These are phyloP conservation scores for Penicillium bialowiezense DNA, from an alignment of 495 filamentous ascomycete species.

Conservation along the genomic window DNA sequence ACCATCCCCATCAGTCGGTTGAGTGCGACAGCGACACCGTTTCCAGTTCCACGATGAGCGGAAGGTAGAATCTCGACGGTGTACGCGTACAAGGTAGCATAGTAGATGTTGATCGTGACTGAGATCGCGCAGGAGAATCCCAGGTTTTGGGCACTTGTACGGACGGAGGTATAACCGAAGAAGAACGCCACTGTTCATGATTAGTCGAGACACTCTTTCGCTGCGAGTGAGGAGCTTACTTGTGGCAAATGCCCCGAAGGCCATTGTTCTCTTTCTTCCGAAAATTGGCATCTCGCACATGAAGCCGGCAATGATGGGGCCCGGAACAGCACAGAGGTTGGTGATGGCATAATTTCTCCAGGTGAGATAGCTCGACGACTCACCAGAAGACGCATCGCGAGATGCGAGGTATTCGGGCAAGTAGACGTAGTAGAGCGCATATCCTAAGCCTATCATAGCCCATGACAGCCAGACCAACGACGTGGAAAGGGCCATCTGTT, in stretches of 20 bases:
- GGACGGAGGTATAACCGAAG: constrained; percentile 66
- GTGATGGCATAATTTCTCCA: constrained; percentile 73
- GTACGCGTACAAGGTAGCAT: constrained; percentile 67
- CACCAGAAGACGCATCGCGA: constrained; percentile 45
- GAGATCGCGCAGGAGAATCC: constrained; percentile 65
- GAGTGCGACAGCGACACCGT: constrained; percentile 64
- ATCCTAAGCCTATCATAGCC: constrained; percentile 67
- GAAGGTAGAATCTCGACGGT: constrained; percentile 57
- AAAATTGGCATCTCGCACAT: constrained; percentile 57
- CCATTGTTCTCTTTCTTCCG: constrained; percentile 65
- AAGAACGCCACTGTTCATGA: constrained; percentile 51
- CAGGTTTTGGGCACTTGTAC: constrained; percentile 55
- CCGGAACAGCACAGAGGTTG: constrained; percentile 62
- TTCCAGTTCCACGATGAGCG: constrained; percentile 67
- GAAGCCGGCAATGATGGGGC: constrained; percentile 62
- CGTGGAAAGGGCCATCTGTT: constrained; percentile 58
- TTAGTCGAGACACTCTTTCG: too few relatives aligned
- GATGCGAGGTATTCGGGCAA: constrained; percentile 50
- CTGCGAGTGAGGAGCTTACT: constrained; percentile 3
- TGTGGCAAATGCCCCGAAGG: constrained; percentile 57
- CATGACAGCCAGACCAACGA: constrained; percentile 66
- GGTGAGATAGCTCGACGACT: constrained; percentile 47
- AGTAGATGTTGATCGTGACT: constrained; percentile 70
- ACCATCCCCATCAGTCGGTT: constrained; percentile 74
- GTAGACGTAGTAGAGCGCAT: constrained; percentile 70